Base-by-base conservation (phyloP, 2,329 filamentous ascomycete species). In the Incumbomyces lentus region DNA sequence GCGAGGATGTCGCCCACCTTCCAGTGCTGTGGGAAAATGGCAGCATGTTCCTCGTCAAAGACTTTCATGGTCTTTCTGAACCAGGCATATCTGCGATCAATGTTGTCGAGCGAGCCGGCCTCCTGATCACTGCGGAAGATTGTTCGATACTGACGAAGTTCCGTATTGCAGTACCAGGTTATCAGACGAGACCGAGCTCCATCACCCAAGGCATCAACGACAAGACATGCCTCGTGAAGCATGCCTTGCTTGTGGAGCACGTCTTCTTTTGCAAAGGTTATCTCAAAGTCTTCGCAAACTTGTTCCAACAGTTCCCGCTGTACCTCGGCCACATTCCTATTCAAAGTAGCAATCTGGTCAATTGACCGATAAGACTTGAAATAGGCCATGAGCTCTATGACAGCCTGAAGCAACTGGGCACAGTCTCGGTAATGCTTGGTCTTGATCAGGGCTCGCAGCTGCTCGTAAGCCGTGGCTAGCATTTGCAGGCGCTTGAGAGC, bases 291-390 rank as follows among this genome's bases (percentile, higher is more conserved):
- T 67, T 96, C 92, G 63, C 92, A 98, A n/a, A 98, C 84, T 66
- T 98, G 92, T 68, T 98, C 92, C 48, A 95, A 70, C 49, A 98
- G 69, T 64, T 95, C 89, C 50, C 89, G 74, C 68, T 98, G 92
- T 53, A 98, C 74, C 58, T 96, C 92, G 5, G 88, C 84, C 31
- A 98, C 92, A 58, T 93, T 94, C 43, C 87, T 81, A 61, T 87
- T 94, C 52, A 98, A 73, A 1, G 85, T 85, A 22, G 92, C 92
- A 62, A 98, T 96, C 73, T 98, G 92, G 62, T 96, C 90, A 57
- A 98, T 96, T 58, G 88, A 95, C 49, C 92, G 76, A 64, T 96
- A 98, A 65, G 86, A 93, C 69, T 95, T 94, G 75, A 98, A 98
- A 68, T 98, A 89, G 55, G 86, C 86, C 85, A 96, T 95, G 38